Percentiles rank a stretch among this genome's conserved stretches.
phyloP scores from a whole-genome alignment of 2,329 filamentous ascomycete species.

The Dothideomycetes sp. region DNA sequence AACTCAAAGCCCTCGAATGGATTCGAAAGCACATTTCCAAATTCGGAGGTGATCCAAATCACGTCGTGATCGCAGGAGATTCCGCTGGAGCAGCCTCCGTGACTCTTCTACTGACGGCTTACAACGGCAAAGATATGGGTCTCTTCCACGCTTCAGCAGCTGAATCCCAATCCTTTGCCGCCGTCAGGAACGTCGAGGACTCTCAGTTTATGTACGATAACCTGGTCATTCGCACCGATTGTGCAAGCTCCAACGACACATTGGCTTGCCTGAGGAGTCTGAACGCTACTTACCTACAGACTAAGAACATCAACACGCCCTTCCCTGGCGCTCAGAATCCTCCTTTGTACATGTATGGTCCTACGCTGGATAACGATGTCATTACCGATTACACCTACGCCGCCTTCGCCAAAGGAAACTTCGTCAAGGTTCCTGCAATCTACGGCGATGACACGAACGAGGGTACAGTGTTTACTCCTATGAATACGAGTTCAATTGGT shows the following conservation, averaged over 20 bases:
- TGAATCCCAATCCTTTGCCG: conserved; percentile 46
- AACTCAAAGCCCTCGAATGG: conserved; percentile 61
- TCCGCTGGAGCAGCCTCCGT: conserved; percentile 60
- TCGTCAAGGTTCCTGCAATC: conserved; percentile 46
- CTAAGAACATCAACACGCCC: conserved; percentile 36
- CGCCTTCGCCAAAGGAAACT: conserved; percentile 41
- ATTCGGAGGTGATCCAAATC: conserved; percentile 61
- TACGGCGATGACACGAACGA: conserved; percentile 53
- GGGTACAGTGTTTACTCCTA: conserved; percentile 53
- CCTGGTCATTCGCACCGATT: conserved; percentile 41
- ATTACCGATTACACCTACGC: conserved; percentile 41
- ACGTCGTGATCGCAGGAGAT: conserved; percentile 59
- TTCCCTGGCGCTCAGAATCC: conserved; percentile 35
- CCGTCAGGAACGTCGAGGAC: conserved; percentile 39
- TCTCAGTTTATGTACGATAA: conserved; percentile 46
- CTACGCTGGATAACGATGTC: conserved; percentile 43
- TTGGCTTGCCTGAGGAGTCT: conserved; percentile 43
- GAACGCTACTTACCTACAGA: conserved; percentile 36
- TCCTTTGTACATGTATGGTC: conserved; percentile 44
- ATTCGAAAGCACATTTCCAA: conserved; percentile 54
- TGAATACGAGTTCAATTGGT: conserved; percentile 36
- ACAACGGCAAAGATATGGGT: conserved; percentile 38
- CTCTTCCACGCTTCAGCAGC: conserved; percentile 46
- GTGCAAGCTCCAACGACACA: conserved; percentile 31
- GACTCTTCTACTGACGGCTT: conserved; percentile 52